Conservation (phyloP, 495 filamentous ascomycete species). For the Hypoxylon intermedium region DNA sequence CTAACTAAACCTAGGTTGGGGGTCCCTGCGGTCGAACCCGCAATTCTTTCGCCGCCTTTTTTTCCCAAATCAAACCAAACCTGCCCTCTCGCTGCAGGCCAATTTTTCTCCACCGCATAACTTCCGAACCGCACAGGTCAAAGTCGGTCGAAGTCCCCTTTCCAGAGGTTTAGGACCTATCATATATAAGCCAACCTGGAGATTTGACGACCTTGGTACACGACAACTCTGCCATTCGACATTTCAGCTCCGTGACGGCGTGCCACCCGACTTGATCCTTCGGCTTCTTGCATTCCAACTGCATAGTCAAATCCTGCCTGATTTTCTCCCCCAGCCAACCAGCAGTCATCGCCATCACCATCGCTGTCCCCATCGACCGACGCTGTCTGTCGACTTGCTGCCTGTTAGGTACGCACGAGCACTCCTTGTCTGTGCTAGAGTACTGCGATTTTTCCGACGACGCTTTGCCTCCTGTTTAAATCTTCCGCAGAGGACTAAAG, state of each 20-base stretch:
- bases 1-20: conserved; percentile 37
- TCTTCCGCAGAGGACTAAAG: conserved; percentile 7
- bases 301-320: conserved; percentile 43
- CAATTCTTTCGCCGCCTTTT: conserved; percentile 41
- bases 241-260: conserved; percentile 25
- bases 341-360: conserved; percentile 18
- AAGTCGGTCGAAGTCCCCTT: conserved; percentile 25
- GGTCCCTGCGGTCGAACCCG: conserved; percentile 40
- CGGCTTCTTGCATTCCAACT: conserved; percentile 44
- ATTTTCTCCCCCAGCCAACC: conserved; percentile 43
- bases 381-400: not conserved
- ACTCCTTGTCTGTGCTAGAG: conserved; percentile 1
- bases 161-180: conserved; percentile 41
- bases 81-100: conserved; percentile 32
- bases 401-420: conserved; percentile 16
- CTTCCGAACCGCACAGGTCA: conserved; percentile 24
- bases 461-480: conserved; percentile 20
- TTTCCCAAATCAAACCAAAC: no score
- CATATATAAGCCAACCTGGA: conserved; percentile 32
- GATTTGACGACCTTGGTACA: conserved; percentile 28
- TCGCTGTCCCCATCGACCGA: conserved; percentile 31
- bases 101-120: conserved; percentile 39
- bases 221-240: conserved; percentile 18
- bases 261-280: conserved; percentile 30
- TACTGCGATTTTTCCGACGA: conserved; percentile 15